Evolutionary conservation across 139 green algal species (phyloP).

Genomic region (Tetradesmus obliquus): DNA sequence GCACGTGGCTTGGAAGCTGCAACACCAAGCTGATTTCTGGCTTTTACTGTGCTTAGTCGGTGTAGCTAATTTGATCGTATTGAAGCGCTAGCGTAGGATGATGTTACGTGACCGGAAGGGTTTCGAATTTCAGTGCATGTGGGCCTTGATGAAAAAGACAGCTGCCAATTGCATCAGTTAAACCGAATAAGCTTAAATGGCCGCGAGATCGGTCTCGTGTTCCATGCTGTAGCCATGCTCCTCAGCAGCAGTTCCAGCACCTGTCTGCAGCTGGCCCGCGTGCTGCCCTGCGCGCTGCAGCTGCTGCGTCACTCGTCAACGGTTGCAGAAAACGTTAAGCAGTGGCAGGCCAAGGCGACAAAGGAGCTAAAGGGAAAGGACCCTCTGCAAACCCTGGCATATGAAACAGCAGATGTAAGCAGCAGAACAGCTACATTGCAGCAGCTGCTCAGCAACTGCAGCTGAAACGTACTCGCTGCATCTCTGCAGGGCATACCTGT

Average conservation of each 20-base stretch:
- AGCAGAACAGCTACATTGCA: not conserved
- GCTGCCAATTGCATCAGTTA: no score
- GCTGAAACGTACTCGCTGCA: not conserved
- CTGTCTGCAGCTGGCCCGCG: not conserved
- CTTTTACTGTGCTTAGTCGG: no score
- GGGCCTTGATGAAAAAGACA: no score
- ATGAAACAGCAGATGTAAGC: slow-evolving; percentile 29
- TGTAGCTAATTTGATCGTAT: not conserved
- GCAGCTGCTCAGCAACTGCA: not conserved
- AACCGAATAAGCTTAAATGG: no score
- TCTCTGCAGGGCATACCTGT: slow-evolving; percentile 47
- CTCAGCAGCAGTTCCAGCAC: not conserved
- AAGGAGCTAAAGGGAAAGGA: slow-evolving; percentile 58
- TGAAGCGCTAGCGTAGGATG: not conserved
- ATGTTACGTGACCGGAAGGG: not conserved
- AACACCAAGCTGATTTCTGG: no score
- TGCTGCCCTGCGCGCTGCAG: not conserved
- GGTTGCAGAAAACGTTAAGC: not conserved
- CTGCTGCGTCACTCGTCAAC: not conserved
- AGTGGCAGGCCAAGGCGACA: slow-evolving; percentile 37
- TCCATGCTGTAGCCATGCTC: no score
- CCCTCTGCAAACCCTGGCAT: slow-evolving; percentile 14
- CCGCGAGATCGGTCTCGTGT: no score
- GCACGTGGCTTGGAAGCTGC: no score
- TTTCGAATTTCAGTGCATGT: not conserved